Evolutionary conservation across 2,329 filamentous ascomycete genomes (phyloP).

Genomic region (Nothophaeocryptopus gaeumannii): DNA sequence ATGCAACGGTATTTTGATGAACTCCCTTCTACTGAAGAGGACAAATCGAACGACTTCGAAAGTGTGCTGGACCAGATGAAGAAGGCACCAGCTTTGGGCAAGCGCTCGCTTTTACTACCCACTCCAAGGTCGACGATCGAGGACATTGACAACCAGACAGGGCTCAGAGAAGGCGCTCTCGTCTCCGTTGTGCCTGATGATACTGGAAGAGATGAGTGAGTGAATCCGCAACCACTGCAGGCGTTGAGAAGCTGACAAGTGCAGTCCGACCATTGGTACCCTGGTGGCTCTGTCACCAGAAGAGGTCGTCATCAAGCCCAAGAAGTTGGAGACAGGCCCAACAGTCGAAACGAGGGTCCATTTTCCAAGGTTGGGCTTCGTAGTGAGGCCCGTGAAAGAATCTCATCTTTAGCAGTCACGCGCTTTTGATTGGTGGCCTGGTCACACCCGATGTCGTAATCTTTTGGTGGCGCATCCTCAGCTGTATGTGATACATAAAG

Average conservation of each 20-base stretch:
- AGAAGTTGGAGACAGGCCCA: conserved; percentile 25
- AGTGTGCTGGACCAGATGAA: conserved; percentile 30
- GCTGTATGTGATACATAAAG: too few species aligned
- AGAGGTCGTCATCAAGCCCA: conserved; percentile 40
- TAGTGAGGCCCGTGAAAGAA: conserved; percentile 30
- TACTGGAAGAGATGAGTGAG: conserved; percentile 37
- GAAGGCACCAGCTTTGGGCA: conserved; percentile 22
- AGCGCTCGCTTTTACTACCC: conserved; percentile 31
- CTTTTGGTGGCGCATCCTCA: too few species aligned
- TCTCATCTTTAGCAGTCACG: conserved; percentile 24
- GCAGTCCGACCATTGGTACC: conserved; percentile 36
- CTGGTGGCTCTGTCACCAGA: conserved; percentile 40
- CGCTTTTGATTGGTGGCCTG: too few species aligned
- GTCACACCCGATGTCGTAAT: too few species aligned
- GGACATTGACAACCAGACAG: conserved; percentile 32
- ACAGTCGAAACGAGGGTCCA: conserved; percentile 38
- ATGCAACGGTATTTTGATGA: conserved; percentile 35
- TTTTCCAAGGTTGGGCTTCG: conserved; percentile 42
- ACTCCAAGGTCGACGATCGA: conserved; percentile 28
- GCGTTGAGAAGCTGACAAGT: conserved; percentile 5
- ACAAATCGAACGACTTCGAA: conserved; percentile 19
- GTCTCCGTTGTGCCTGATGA: conserved; percentile 42
- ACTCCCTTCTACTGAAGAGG: conserved; percentile 31
- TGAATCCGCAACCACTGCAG: not conserved
- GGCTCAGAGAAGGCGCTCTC: conserved; percentile 31